A percentile compares a stretch with the other conserved stretches of the same genome.
phyloP scores from a whole-genome alignment of 2,329 filamentous ascomycete genomes.

The Coniochaeta sp. region DNA sequence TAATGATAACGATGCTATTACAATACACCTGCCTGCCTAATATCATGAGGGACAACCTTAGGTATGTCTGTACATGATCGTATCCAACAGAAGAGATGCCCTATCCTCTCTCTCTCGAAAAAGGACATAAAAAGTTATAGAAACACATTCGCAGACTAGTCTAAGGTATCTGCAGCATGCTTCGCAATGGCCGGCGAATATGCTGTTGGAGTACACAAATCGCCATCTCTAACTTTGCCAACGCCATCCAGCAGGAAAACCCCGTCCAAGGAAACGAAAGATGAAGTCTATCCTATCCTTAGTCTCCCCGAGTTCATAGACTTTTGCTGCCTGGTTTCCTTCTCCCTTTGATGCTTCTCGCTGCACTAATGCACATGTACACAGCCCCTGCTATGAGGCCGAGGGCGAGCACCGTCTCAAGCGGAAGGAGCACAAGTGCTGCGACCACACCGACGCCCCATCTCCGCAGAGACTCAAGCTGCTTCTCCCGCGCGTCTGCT shows the following conservation, averaged over 20 bases:
- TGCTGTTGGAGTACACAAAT: background rate
- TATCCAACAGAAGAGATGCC: too few relatives aligned
- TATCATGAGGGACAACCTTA: too few relatives aligned
- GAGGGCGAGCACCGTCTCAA: slow-evolving; percentile 29
- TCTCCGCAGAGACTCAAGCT: slow-evolving; percentile 34
- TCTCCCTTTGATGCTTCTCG: background rate
- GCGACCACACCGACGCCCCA: slow-evolving; percentile 34
- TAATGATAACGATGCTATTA: background rate
- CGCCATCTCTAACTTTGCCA: background rate
- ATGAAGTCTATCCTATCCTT: background rate
- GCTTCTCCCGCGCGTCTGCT: slow-evolving; percentile 25
- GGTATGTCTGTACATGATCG: background rate
- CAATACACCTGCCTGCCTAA: background rate
- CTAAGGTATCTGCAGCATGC: too few relatives aligned
- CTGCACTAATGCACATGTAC: slow-evolving; percentile 29
- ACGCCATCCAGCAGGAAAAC: background rate
- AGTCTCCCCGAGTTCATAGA: too few relatives aligned
- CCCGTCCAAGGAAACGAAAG: background rate
- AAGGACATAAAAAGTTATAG: too few relatives aligned
- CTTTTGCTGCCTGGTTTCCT: background rate
- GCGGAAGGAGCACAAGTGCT: slow-evolving; percentile 40
- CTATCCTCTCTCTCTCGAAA: too few relatives aligned
- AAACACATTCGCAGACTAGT: too few relatives aligned
- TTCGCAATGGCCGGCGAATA: too few relatives aligned
- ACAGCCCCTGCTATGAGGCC: slow-evolving; percentile 26